Base-by-base conservation (phyloP, 2,329 filamentous ascomycete species). In the Diaporthe batatas region DNA sequence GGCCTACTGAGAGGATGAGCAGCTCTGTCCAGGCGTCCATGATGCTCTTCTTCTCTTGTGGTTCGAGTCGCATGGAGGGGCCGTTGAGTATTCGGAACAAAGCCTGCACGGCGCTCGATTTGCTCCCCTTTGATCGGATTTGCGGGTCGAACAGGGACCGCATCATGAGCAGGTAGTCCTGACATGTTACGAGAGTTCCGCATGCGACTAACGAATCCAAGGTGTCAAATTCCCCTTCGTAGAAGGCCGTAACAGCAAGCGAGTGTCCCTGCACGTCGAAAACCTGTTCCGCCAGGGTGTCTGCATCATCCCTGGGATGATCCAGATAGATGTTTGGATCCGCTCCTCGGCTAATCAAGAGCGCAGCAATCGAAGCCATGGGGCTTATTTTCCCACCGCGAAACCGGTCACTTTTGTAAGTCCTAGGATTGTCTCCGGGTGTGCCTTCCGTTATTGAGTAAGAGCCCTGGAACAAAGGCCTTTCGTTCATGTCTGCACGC, bases 131-230 rank as follows among this genome's bases (percentile, higher is more conserved):
- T 58, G 21, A 16, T 23, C 29, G 32, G n/a, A 36, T 14, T 1
- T 8, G 3, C 8, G 29, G 32, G 7, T 58, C 21, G 12, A 16
- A 1, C 0, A 58, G 21, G 11, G 55, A 58, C 14, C 21, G 10
- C 55, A 58, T 58, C 55, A 58, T 58, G 1, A 58, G 55, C 4
- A 23, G 55, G 34, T 58, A 58, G 32, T 58, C 32, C 5, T 39
- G 32, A 16, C 3, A 6, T 2, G 55, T 39, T 11, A 58, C 6
- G 11, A 58, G 3, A 3, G 55, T 58, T 16, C 55, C 55, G 4
- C 10, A 58, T 11, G 55, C 34, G 34, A 58, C 55, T 16, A 58
- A 12, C 1, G 55, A 39, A 6, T 58, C 34, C 55, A 58, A 25
- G 7, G 32, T 23, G 55, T 58, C 55, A 21, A 39, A 39, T 8